These are phyloP conservation scores for Candida vaughaniae DNA, from an alignment of 805 yeast genomes.

Conservation along the genomic window DNA sequence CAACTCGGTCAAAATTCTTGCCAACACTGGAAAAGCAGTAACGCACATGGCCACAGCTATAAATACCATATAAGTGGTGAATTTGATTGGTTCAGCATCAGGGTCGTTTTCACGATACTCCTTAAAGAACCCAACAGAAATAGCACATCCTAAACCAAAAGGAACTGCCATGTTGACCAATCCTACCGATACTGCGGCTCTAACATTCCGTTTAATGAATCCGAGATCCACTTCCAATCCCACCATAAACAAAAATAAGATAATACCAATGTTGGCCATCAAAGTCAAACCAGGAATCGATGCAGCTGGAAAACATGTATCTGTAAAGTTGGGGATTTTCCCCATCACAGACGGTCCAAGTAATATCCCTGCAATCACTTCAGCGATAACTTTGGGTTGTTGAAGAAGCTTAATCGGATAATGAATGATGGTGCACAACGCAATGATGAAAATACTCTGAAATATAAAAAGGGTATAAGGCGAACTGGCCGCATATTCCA, in stretches of 20 bases:
- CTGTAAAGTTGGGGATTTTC: conserved; percentile 63
- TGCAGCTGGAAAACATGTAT: conserved; percentile 59
- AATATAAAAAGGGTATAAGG: conserved; percentile 72
- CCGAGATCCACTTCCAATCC: conserved; percentile 76
- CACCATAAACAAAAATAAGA: conserved; percentile 69
- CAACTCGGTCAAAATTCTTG: conserved; percentile 73
- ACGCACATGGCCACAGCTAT: conserved; percentile 82
- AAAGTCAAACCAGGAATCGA: conserved; percentile 65
- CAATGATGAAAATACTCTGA: conserved; percentile 62
- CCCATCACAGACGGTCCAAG: conserved; percentile 79
- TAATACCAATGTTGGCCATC: conserved; percentile 73
- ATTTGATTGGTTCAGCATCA: conserved; percentile 41
- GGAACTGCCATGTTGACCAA: conserved; percentile 73
- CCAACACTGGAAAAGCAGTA: conserved; percentile 84
- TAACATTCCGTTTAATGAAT: conserved; percentile 59
- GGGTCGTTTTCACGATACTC: conserved; percentile 41
- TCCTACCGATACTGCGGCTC: conserved; percentile 68
- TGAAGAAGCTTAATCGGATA: conserved; percentile 58
- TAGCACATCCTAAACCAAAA: conserved; percentile 73
- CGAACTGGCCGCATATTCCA: conserved; percentile 52
- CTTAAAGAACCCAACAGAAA: conserved; percentile 66
- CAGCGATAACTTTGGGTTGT: conserved; percentile 82
- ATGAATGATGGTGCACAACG: conserved; percentile 59
- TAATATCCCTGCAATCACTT: conserved; percentile 72
- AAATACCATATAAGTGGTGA: conserved; percentile 76